Evolutionary conservation across 192 early-diverging fungal species (phyloP).

Genomic region (Podila horticola): DNA sequence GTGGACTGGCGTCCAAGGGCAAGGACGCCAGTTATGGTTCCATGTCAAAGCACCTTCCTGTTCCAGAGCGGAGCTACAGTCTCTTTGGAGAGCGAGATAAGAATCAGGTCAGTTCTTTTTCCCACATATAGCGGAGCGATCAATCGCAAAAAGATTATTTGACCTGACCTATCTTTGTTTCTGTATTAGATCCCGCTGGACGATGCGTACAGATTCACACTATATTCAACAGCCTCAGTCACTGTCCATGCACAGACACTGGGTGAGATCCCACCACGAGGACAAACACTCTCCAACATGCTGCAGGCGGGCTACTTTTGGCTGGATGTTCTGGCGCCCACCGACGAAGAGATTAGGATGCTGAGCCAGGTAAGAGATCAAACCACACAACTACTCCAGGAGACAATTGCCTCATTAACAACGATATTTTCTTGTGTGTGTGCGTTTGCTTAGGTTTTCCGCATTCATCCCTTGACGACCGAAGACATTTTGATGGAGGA

Average conservation of each 20-base stretch:
- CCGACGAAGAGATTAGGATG: slow-evolving; percentile 68
- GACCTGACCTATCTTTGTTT: not conserved
- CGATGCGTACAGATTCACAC: slow-evolving; percentile 67
- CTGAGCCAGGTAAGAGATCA: slow-evolving; percentile 58
- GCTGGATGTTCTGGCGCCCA: slow-evolving; percentile 75
- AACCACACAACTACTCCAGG: not conserved
- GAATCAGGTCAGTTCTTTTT: slow-evolving; percentile 21
- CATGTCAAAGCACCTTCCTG: slow-evolving; percentile 4
- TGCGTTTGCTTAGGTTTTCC: slow-evolving; percentile 66
- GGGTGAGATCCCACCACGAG: slow-evolving; percentile 60
- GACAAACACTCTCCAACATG: slow-evolving; percentile 40
- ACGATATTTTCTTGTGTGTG: not conserved
- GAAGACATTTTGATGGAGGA: slow-evolving; percentile 91
- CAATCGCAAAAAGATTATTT: not conserved
- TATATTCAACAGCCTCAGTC: slow-evolving; percentile 72
- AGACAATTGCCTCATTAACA: not conserved
- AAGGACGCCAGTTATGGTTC: slow-evolving; percentile 30
- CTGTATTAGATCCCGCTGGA: slow-evolving; percentile 36
- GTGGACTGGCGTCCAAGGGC: slow-evolving; percentile 15
- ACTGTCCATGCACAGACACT: slow-evolving; percentile 67
- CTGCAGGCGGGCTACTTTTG: slow-evolving; percentile 62
- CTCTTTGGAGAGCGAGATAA: slow-evolving; percentile 52
- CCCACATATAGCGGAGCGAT: not conserved
- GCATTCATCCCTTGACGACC: slow-evolving; percentile 88
- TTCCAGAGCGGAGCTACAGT: slow-evolving; percentile 45